These are phyloP conservation scores for Scytalidium sp. DNA, from an alignment of 2,329 filamentous ascomycete genomes.

Conservation along the genomic window DNA sequence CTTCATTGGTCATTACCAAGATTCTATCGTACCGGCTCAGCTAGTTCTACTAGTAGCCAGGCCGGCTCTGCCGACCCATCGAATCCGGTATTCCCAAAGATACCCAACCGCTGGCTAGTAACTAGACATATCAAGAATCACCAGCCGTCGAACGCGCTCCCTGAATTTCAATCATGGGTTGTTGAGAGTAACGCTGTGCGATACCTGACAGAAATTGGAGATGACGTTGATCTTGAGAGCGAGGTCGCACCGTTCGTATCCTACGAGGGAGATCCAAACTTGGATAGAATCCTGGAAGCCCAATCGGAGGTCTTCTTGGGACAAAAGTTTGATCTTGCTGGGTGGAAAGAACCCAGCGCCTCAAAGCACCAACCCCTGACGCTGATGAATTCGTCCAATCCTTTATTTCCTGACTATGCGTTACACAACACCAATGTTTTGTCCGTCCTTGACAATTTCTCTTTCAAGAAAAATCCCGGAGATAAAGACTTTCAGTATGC, in stretches of 20 bases:
- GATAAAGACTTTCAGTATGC: not conserved
- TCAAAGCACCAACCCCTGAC: not conserved
- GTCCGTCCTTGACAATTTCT: conserved; percentile 7
- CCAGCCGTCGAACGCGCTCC: conserved; percentile 7
- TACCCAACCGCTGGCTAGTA: conserved; percentile 36
- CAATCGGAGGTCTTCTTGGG: conserved; percentile 44
- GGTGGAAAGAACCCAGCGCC: conserved; percentile 14
- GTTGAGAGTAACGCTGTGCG: conserved; percentile 36
- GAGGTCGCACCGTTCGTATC: conserved; percentile 38
- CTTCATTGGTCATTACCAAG: conserved; percentile 40
- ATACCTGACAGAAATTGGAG: conserved; percentile 28
- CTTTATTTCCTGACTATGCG: conserved; percentile 10
- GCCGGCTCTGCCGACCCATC: not conserved
- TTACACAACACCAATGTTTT: conserved; percentile 11
- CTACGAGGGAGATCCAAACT: conserved; percentile 7
- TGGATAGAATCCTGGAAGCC: conserved; percentile 18
- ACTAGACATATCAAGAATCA: conserved; percentile 12
- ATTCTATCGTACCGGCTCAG: conserved; percentile 29
- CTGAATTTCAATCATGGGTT: conserved; percentile 31
- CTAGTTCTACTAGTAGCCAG: not conserved
- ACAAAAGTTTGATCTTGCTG: conserved; percentile 16
- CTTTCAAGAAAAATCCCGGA: not conserved
- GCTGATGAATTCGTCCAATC: conserved; percentile 6
- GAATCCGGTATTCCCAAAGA: conserved; percentile 13
- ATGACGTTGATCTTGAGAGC: conserved; percentile 32